A percentile compares a stretch with the other conserved stretches of the same genome.
Conservation (phyloP, 345 rosid genomes). For the Turnera subulata region DNA sequence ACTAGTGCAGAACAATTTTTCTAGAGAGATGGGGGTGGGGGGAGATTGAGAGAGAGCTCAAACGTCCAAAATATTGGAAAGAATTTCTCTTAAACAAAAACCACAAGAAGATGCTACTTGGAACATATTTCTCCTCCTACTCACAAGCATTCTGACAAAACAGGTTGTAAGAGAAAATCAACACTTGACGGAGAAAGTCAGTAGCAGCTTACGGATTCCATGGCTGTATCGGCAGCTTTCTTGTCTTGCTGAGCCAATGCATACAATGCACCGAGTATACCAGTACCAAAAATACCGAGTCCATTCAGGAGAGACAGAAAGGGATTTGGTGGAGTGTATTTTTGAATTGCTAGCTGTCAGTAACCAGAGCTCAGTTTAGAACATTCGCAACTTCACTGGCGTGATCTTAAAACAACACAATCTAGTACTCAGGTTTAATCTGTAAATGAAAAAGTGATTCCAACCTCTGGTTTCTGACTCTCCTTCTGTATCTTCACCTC, state of each 20-base stretch:
- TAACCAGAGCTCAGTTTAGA: conserved; percentile 10
- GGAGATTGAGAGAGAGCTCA: background rate
- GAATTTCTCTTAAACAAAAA: background rate
- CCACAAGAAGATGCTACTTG: background rate
- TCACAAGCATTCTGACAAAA: conserved; percentile 11
- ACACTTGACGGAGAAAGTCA: conserved; percentile 8
- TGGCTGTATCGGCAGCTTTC: conserved; percentile 40
- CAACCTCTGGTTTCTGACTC: conserved; percentile 49
- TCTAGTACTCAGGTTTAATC: conserved; percentile 1
- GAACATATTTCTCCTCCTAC: conserved; percentile 1
- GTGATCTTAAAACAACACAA: conserved; percentile 2
- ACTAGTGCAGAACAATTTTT: background rate
- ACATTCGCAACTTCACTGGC: conserved; percentile 1
- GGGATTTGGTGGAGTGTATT: conserved; percentile 46
- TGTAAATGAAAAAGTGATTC: conserved; percentile 25
- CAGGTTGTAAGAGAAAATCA: background rate
- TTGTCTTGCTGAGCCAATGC: conserved; percentile 66
- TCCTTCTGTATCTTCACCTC: conserved; percentile 29
- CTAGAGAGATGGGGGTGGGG: too few relatives aligned
- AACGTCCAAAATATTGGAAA: background rate
- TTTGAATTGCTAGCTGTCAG: conserved; percentile 40
- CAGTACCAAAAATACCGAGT: conserved; percentile 67
- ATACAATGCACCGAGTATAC: conserved; percentile 82
- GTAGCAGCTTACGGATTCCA: conserved; percentile 61
- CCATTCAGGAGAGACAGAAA: conserved; percentile 66